Evolutionary conservation across 176 grass and related monocot genomes (phyloP).

Genomic region (Lolium perenne): DNA sequence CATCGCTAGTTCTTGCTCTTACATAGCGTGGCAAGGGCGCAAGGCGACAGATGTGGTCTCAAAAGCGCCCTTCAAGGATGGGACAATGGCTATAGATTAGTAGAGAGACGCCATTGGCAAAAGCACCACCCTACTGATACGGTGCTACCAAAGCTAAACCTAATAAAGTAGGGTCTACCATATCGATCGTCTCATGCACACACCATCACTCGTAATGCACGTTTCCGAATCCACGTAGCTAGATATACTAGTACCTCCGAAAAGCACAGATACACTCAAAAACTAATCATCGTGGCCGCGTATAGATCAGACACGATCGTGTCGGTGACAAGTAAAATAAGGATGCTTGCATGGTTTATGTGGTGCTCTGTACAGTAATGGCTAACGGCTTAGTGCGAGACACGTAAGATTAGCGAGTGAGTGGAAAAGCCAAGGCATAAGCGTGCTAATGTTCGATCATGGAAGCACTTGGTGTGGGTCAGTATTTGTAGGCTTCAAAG

Average conservation of each 20-base stretch:
- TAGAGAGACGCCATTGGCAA: conserved; percentile 26
- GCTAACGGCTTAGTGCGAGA: conserved; percentile 75
- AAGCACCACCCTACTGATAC: background rate
- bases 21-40: conserved; percentile 20
- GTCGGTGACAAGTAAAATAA: conserved; percentile 62
- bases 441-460: conserved; percentile 68
- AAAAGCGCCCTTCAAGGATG: conserved; percentile 40
- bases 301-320: conserved; percentile 58
- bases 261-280: conserved; percentile 36
- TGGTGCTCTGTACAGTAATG: conserved; percentile 4
- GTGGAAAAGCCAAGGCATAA: conserved; percentile 59
- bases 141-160: background rate
- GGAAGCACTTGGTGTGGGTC: conserved; percentile 76
- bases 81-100: conserved; percentile 38
- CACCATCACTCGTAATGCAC: conserved; percentile 50
- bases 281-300: conserved; percentile 43
- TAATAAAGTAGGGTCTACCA: conserved; percentile 11
- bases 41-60: conserved; percentile 48
- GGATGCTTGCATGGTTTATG: conserved; percentile 33
- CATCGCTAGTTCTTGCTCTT: conserved; percentile 34
- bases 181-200: conserved; percentile 5
- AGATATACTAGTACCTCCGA: conserved; percentile 48
- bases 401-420: conserved; percentile 59
- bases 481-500: conserved; percentile 77
- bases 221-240: conserved; percentile 63